Percentiles rank a stretch among this genome's conserved stretches.
phyloP scores from a whole-genome alignment of 2,329 filamentous ascomycete species.

The Rhynchosporium agropyri region DNA sequence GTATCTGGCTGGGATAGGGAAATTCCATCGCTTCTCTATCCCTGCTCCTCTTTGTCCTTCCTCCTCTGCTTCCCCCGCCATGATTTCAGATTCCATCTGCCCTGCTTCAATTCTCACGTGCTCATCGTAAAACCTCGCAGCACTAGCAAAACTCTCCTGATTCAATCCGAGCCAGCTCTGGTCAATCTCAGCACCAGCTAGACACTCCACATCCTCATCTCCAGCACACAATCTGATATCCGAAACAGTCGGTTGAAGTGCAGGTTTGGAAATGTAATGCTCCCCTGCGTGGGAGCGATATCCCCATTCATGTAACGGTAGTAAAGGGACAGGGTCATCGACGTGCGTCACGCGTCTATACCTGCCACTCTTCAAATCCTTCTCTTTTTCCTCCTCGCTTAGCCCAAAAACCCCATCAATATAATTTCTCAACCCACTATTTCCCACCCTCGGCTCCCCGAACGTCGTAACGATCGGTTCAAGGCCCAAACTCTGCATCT shows the following conservation, averaged over 20 bases:
- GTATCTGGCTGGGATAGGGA: slow-evolving; percentile 51
- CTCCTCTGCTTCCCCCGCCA: neutral
- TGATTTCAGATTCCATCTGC: slow-evolving; percentile 48
- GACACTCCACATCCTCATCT: slow-evolving; percentile 71
- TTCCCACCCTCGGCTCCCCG: slow-evolving; percentile 77
- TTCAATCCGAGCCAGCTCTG: slow-evolving; percentile 24
- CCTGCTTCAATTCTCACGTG: neutral
- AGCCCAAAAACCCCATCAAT: slow-evolving; percentile 32
- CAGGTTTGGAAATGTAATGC: slow-evolving; percentile 75
- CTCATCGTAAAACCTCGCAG: slow-evolving; percentile 21
- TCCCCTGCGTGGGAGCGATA: slow-evolving; percentile 85
- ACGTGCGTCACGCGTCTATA: slow-evolving; percentile 85
- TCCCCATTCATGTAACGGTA: slow-evolving; percentile 87
- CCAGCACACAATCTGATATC: slow-evolving; percentile 76
- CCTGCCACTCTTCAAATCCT: slow-evolving; percentile 54
- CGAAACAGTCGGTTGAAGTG: slow-evolving; percentile 65
- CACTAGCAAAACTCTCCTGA: neutral
- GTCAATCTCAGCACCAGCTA: slow-evolving; percentile 52
- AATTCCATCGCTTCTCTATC: slow-evolving; percentile 37
- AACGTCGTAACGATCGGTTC: slow-evolving; percentile 83
- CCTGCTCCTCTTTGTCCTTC: neutral
- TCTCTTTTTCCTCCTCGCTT: slow-evolving; percentile 52
- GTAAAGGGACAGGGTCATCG: slow-evolving; percentile 83
- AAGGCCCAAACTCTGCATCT: slow-evolving; percentile 76
- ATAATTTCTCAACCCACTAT: slow-evolving; percentile 54